These are phyloP conservation scores for Epichloe uncinata DNA, from an alignment of 2,329 filamentous ascomycete genomes.

Conservation along the genomic window DNA sequence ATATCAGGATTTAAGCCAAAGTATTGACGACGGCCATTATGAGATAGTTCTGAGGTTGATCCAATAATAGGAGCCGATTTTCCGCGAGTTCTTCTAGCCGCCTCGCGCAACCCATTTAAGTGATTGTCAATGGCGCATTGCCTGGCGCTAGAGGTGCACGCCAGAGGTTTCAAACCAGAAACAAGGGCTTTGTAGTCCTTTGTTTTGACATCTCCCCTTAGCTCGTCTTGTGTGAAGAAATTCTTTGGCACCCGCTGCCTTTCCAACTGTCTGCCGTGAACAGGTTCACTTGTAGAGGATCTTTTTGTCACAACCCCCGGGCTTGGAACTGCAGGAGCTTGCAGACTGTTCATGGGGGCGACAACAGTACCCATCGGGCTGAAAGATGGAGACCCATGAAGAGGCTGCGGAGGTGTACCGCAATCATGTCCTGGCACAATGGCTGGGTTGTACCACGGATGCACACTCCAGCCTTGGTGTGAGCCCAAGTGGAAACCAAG, in stretches of 20 bases:
- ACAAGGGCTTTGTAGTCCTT: not conserved
- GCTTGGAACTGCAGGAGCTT: not conserved
- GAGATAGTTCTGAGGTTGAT: not conserved
- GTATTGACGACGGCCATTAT: not conserved
- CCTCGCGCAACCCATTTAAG: not conserved
- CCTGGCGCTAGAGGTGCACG: not conserved
- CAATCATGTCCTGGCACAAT: slow-evolving; percentile 2
- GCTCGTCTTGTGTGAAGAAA: not conserved
- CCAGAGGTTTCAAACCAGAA: slow-evolving; percentile 2
- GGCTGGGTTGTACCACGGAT: slow-evolving; percentile 3
- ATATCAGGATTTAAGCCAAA: not conserved
- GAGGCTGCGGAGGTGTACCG: slow-evolving; percentile 3
- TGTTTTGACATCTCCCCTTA: not conserved
- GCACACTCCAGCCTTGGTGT: slow-evolving; percentile 2
- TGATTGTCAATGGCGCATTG: not conserved
- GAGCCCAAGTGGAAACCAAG: not conserved
- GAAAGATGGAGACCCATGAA: not conserved
- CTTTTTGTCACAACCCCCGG: not conserved
- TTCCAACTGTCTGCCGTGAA: not conserved
- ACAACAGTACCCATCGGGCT: not conserved
- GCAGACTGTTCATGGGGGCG: not conserved
- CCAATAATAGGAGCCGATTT: not conserved
- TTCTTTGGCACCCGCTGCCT: not conserved
- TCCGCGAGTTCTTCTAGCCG: not conserved
- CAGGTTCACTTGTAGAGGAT: not conserved